Evolutionary conservation across 331 rosid genomes (phyloP).

Genomic region (Quercus lobata): DNA sequence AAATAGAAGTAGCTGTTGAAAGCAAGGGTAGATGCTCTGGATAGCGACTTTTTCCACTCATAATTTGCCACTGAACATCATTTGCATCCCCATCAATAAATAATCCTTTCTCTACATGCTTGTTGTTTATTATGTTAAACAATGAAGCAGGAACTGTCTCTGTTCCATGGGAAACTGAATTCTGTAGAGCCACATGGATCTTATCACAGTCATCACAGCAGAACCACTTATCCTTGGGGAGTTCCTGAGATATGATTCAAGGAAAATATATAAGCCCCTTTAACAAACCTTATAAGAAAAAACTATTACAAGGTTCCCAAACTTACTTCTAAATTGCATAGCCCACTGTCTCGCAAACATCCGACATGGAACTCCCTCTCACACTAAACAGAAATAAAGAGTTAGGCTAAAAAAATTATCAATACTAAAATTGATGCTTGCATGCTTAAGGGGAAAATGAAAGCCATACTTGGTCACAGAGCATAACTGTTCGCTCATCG

Average conservation of each 20-base stretch:
- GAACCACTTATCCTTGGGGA: conserved; percentile 98
- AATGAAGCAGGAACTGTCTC: conserved; percentile 55
- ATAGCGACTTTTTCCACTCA: conserved; percentile 91
- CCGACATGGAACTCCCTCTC: conserved; percentile 99
- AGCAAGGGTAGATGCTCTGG: conserved; percentile 89
- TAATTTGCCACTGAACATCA: conserved; percentile 84
- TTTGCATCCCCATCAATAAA: conserved; percentile 39
- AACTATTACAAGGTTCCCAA: conserved; percentile 8
- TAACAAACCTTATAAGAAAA: conserved; percentile 10
- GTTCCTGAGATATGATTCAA: conserved; percentile 51
- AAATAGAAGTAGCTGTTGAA: conserved; percentile 92
- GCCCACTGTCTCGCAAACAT: conserved; percentile 77
- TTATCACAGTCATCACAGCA: conserved; percentile 82
- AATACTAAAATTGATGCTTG: background rate
- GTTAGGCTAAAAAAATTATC: background rate
- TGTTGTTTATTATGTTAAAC: conserved; percentile 49
- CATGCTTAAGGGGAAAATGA: background rate
- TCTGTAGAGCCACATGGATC: conserved; percentile 68
- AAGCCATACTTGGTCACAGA: conserved; percentile 89
- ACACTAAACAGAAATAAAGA: conserved; percentile 53
- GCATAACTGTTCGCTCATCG: conserved; percentile 88
- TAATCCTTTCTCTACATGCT: conserved; percentile 73
- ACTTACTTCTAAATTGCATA: conserved; percentile 82
- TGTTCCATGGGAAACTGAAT: conserved; percentile 65
- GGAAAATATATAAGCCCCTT: conserved; percentile 16